phyloP scores from a whole-genome alignment of 1,284 basidiomycete species.

The Porogramme epimiltina region DNA sequence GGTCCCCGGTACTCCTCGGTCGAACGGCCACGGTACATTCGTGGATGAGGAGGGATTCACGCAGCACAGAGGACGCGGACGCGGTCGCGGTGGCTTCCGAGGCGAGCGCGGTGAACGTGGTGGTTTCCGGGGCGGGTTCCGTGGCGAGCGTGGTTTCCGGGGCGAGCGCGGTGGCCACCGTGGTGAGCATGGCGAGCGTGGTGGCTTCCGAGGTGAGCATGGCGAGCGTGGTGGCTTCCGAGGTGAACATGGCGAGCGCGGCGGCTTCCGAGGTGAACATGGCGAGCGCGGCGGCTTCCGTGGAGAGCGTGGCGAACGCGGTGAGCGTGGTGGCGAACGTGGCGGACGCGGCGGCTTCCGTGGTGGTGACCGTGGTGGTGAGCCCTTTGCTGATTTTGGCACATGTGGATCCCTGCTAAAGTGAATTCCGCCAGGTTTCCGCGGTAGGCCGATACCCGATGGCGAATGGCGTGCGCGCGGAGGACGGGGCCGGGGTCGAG shows the following conservation, averaged over 20 bases:
- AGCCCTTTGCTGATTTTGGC: neutral
- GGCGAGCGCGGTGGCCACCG: constrained; percentile 39
- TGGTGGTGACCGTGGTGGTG: constrained; percentile 36
- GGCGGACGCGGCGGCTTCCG: constrained; percentile 29
- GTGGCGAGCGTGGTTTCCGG: constrained; percentile 29
- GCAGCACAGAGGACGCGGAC: constrained; percentile 41
- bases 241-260: constrained; percentile 26
- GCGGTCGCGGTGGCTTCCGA: constrained; percentile 28
- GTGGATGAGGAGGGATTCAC: constrained; percentile 68
- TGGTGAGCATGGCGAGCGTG: constrained; percentile 31
- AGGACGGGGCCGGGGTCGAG: constrained; percentile 45
- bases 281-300: constrained; percentile 21
- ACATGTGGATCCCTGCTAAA: neutral
- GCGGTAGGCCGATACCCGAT: constrained; percentile 30
- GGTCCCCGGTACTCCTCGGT: constrained; percentile 25
- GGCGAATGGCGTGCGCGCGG: constrained; percentile 46
- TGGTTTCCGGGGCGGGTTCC: constrained; percentile 29
- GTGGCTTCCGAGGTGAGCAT: constrained; percentile 14
- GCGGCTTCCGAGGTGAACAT: constrained; percentile 20
- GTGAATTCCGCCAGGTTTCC: constrained; percentile 31
- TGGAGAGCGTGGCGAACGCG: constrained; percentile 3
- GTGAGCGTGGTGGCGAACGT: constrained; percentile 29
- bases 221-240: constrained; percentile 8
- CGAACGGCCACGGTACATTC: constrained; percentile 12
- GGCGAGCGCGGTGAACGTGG: constrained; percentile 43